A percentile compares a stretch with the other conserved stretches of the same genome.
Evolutionary conservation across 345 rosid genomes (phyloP).

Genomic region (Hevea brasiliensis): DNA sequence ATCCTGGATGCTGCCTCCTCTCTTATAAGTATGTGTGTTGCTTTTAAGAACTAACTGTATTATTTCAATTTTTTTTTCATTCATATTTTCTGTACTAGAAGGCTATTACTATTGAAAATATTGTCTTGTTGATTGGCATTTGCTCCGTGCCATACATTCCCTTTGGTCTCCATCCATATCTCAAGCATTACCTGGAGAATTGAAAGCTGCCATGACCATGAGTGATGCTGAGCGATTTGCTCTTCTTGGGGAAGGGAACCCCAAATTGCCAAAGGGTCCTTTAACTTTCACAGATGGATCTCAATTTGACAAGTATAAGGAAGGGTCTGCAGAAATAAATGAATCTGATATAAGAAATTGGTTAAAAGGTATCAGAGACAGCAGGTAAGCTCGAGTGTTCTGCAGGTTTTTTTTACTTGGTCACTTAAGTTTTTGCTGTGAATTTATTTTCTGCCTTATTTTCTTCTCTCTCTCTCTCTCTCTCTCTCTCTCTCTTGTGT

Average conservation of each 20-base stretch:
- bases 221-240: slow-evolving; percentile 61
- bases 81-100: background rate
- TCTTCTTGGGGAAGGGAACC: slow-evolving; percentile 77
- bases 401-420: slow-evolving; percentile 2
- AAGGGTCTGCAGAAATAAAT: slow-evolving; percentile 59
- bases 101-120: background rate
- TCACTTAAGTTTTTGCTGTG: background rate
- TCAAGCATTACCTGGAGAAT: slow-evolving; percentile 63
- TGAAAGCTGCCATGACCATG: slow-evolving; percentile 82
- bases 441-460: background rate
- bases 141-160: slow-evolving; percentile 78
- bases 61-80: background rate
- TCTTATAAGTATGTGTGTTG: slow-evolving; percentile 59
- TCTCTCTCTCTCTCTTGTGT: no score
- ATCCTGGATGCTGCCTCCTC: slow-evolving; percentile 98
- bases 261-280: slow-evolving; percentile 58
- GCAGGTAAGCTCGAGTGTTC: slow-evolving; percentile 61
- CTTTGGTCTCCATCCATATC: slow-evolving; percentile 79
- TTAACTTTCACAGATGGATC: slow-evolving; percentile 64
- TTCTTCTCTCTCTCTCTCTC: no score
- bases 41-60: slow-evolving; percentile 1
- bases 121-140: slow-evolving; percentile 47
- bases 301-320: slow-evolving; percentile 52
- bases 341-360: slow-evolving; percentile 85
- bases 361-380: slow-evolving; percentile 94